Percentiles rank a stretch among this genome's conserved stretches.
These are phyloP conservation scores for Suhomyces coccinellae DNA, from an alignment of 1,139 yeast species.

Conservation along the genomic window DNA sequence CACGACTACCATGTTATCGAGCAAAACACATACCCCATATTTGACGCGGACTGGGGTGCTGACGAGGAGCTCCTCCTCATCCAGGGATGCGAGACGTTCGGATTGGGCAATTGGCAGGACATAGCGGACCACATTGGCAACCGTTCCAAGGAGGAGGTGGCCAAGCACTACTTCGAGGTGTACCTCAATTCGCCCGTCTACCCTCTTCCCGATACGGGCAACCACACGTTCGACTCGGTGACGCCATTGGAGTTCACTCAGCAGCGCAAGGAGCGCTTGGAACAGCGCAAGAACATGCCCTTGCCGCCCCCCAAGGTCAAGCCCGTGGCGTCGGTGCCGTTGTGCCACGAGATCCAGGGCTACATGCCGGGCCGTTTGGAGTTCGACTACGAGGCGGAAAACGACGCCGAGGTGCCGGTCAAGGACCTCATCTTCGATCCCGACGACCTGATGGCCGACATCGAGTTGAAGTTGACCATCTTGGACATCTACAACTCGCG, in stretches of 20 bases:
- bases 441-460: slow-evolving; percentile 84
- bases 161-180: slow-evolving; percentile 69
- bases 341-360: slow-evolving; percentile 96
- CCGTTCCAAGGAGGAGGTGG: slow-evolving; percentile 88
- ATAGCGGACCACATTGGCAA: slow-evolving; percentile 94
- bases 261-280: slow-evolving; percentile 69
- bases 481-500: slow-evolving; percentile 88
- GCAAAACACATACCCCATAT: slow-evolving; percentile 92
- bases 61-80: slow-evolving; percentile 88
- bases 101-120: slow-evolving; percentile 97
- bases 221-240: slow-evolving; percentile 50
- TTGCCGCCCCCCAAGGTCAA: slow-evolving; percentile 78
- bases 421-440: slow-evolving; percentile 96
- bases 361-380: slow-evolving; percentile 98
- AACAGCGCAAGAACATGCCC: slow-evolving; percentile 60
- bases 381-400: slow-evolving; percentile 93
- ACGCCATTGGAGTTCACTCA: slow-evolving; percentile 70
- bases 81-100: slow-evolving; percentile 89
- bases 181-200: slow-evolving; percentile 70
- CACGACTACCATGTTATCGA: slow-evolving; percentile 92
- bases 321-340: slow-evolving; percentile 89
- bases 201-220: slow-evolving; percentile 80
- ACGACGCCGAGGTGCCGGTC: slow-evolving; percentile 91
- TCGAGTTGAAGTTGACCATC: slow-evolving; percentile 83
- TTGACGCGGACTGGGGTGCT: slow-evolving; percentile 94